Conservation (phyloP, 345 rosid genomes). For the Gossypioides kirkii region DNA sequence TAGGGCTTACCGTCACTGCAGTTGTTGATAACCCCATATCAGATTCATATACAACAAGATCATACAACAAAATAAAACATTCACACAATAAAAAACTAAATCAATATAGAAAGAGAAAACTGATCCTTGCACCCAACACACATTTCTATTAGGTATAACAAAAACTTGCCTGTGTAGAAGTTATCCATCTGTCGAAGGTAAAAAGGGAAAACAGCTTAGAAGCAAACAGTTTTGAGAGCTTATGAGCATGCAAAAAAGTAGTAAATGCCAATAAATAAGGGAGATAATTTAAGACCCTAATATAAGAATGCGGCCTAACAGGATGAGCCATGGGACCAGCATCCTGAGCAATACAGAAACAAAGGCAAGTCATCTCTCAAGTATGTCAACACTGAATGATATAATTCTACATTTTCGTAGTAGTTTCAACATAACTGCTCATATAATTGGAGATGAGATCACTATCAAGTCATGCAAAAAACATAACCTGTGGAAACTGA, state of each 20-base stretch:
- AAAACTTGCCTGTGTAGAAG: slow-evolving; percentile 85
- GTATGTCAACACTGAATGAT: not conserved
- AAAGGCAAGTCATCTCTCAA: not conserved
- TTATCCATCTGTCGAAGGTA: slow-evolving; percentile 80
- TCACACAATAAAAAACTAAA: slow-evolving; percentile 17
- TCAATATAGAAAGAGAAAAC: slow-evolving; percentile 2
- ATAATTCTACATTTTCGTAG: not conserved
- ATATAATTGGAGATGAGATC: not conserved
- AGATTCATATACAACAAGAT: slow-evolving; percentile 27
- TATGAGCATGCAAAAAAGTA: not conserved
- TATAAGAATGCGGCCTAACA: slow-evolving; percentile 95
- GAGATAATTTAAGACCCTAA: slow-evolving; percentile 54
- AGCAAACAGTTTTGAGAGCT: slow-evolving; percentile 1
- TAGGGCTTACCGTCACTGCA: slow-evolving; percentile 76
- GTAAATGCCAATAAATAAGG: not conserved
- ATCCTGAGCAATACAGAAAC: slow-evolving; percentile 48
- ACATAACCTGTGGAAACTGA: slow-evolving; percentile 85
- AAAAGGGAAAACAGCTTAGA: slow-evolving; percentile 13
- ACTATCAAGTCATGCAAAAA: not conserved
- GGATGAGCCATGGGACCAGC: slow-evolving; percentile 99
- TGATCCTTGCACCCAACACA: not conserved
- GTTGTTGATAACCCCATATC: slow-evolving; percentile 26
- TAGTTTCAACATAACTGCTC: not conserved
- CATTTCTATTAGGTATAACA: slow-evolving; percentile 5
- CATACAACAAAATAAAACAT: slow-evolving; percentile 19